phyloP scores from a whole-genome alignment of 2,329 filamentous ascomycete genomes.

The Davidsoniella neocaledoniae region DNA sequence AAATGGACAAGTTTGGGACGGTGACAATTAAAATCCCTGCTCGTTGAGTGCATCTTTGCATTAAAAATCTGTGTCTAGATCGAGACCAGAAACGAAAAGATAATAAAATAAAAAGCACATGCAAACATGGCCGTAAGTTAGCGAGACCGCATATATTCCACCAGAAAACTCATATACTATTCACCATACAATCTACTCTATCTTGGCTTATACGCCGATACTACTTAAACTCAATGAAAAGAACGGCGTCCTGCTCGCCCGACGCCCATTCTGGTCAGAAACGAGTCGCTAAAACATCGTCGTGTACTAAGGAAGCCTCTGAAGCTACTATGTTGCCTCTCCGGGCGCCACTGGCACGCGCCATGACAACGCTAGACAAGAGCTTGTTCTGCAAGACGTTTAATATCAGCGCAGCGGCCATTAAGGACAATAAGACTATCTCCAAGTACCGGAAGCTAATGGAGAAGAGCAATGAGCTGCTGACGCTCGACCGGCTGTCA shows the following conservation, averaged over 20 bases:
- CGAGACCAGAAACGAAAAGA: not conserved
- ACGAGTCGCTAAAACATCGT: not conserved
- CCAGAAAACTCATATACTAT: not conserved
- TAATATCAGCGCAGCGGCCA: conserved; percentile 58
- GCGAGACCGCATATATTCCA: too few relatives aligned
- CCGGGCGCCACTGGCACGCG: conserved; percentile 64
- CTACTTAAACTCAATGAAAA: not conserved
- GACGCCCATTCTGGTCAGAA: not conserved
- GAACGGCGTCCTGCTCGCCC: not conserved
- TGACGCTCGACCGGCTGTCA: conserved; percentile 46
- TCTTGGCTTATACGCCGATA: not conserved
- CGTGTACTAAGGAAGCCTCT: conserved; percentile 10
- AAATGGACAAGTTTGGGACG: not conserved
- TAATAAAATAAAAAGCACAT: not conserved
- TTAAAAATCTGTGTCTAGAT: not conserved
- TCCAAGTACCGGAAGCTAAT: conserved; percentile 52
- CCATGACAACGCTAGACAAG: conserved; percentile 66
- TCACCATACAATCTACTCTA: not conserved
- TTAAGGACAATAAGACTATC: conserved; percentile 62
- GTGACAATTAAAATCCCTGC: conserved; percentile 13
- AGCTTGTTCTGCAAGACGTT: conserved; percentile 65
- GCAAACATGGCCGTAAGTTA: too few relatives aligned
- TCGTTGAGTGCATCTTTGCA: too few relatives aligned
- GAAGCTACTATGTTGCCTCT: conserved; percentile 40
- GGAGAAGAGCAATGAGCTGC: conserved; percentile 45